Evolutionary conservation across 2,329 filamentous ascomycete species (phyloP).

Genomic region (Xylariaceae sp.): DNA sequence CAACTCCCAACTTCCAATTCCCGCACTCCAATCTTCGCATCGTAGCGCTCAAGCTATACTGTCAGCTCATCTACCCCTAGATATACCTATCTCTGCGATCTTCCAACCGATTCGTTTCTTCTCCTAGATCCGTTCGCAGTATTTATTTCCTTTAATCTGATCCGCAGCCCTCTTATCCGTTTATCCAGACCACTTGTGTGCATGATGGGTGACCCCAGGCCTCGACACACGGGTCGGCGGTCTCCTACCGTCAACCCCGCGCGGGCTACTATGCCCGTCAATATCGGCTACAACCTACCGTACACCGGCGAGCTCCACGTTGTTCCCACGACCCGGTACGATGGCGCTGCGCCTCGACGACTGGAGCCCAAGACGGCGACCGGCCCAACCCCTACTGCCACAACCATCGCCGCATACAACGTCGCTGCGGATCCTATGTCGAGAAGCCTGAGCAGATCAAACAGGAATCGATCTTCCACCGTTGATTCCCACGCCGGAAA

Average conservation of each 20-base stretch:
- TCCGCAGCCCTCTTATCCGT: not conserved
- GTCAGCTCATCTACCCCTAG: not conserved
- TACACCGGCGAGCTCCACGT: conserved; percentile 54
- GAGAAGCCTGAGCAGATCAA: conserved; percentile 42
- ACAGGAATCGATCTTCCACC: conserved; percentile 47
- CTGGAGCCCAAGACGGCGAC: conserved; percentile 32
- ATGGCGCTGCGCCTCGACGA: conserved; percentile 34
- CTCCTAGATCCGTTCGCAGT: not conserved
- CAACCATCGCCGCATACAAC: conserved; percentile 54
- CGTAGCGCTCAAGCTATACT: not conserved
- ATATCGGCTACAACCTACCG: conserved; percentile 46
- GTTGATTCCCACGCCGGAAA: conserved; percentile 47
- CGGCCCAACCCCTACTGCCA: conserved; percentile 31
- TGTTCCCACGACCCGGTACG: conserved; percentile 42
- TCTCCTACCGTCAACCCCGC: conserved; percentile 47
- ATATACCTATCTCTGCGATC: not conserved
- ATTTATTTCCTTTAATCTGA: not conserved
- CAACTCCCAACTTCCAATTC: conserved; percentile 1
- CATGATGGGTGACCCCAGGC: conserved; percentile 46
- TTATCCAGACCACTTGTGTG: conserved; percentile 1
- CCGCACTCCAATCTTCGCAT: not conserved
- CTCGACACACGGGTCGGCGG: conserved; percentile 42
- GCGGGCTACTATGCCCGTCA: conserved; percentile 51
- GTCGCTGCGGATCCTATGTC: conserved; percentile 50
- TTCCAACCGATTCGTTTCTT: not conserved